Evolutionary conservation across 805 yeast species (phyloP), one percentile per base, ranked within the genome.

Genomic region (Blastobotrys parvus): DNA sequence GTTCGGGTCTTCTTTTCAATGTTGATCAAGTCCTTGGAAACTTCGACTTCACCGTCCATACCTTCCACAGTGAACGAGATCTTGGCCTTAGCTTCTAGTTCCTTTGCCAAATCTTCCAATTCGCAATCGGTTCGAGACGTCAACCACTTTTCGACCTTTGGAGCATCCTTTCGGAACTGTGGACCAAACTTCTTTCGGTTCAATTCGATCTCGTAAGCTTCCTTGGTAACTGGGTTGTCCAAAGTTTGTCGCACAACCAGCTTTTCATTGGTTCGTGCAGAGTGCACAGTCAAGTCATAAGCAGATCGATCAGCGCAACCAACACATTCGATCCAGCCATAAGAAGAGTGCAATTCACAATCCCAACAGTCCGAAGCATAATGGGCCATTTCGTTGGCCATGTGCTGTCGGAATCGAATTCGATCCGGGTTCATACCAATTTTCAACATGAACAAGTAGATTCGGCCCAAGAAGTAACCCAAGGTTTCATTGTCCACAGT

Each of bases 311-410:
- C 99, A 52, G 99, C 99, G 72, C 97, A 92, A 55, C 99, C 99
- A 63, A 92, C 97, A 80, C 98, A 94, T 72, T 92, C 99, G 57
- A 92, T 85, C 99, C 99, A 92, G 57, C 99, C 99, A 58, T 87
- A 92, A 27, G 96, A 86, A 35, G 96, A 81, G 56, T 84, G 80
- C 58, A 92, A 74, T 72, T 92, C 99, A 52, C 95, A 97, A 70
- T 92, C 99, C 99, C 99, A 92, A 74, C 99, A 92, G 70, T 92
- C 99, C 54, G 94, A 80, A 47, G 98, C 98, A 65, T 92, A 92
- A 67, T 92, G 99, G 16, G 99, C 99, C 99, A 92, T 92, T 72
- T 92, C 99, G 64, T 92, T 92, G 56, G 81, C 74, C 94, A 92
- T 81, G 69, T 92, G 99, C 72, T 92, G 98, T 74, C 99, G 84